These are phyloP conservation scores for Ambispora gerdemannii DNA, from an alignment of 192 early-diverging fungal species.

Conservation along the genomic window DNA sequence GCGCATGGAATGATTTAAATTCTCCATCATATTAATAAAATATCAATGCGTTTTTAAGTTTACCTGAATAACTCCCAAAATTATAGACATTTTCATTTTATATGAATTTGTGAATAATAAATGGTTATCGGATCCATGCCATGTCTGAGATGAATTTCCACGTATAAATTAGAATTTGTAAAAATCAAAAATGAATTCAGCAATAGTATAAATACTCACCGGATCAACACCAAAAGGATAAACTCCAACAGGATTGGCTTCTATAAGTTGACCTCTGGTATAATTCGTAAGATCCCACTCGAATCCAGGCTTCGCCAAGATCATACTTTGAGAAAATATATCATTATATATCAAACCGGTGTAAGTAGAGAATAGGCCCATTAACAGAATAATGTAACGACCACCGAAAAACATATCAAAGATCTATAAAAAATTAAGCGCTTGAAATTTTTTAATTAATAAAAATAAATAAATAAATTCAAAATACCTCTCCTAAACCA, in stretches of 20 bases:
- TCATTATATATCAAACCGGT: constrained; percentile 99
- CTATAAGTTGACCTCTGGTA: constrained; percentile 51
- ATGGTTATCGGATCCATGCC: constrained; percentile 92
- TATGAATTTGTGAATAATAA: constrained; percentile 97
- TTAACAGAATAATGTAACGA: constrained; percentile 96
- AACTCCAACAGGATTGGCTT: constrained; percentile 58
- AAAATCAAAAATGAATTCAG: background rate
- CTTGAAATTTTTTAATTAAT: background rate
- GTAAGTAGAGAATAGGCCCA: constrained; percentile 97
- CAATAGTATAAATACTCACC: constrained; percentile 46
- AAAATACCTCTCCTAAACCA: constrained; percentile 71
- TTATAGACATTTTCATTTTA: constrained; percentile 99
- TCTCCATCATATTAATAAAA: too few species aligned
- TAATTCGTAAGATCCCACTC: constrained; percentile 60
- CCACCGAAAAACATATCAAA: constrained; percentile 90
- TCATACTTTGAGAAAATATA: constrained; percentile 84
- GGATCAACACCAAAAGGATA: constrained; percentile 90
- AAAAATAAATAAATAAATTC: background rate
- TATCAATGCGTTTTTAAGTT: too few species aligned
- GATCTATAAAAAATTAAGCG: constrained; percentile 46
- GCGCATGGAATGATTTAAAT: too few species aligned
- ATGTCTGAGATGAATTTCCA: constrained; percentile 53
- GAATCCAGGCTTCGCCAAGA: constrained; percentile 74
- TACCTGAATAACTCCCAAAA: constrained; percentile 91
- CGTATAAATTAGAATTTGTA: background rate